Conservation (phyloP, 2,329 filamentous ascomycete genomes). For the Herpotrichia juniperi region DNA sequence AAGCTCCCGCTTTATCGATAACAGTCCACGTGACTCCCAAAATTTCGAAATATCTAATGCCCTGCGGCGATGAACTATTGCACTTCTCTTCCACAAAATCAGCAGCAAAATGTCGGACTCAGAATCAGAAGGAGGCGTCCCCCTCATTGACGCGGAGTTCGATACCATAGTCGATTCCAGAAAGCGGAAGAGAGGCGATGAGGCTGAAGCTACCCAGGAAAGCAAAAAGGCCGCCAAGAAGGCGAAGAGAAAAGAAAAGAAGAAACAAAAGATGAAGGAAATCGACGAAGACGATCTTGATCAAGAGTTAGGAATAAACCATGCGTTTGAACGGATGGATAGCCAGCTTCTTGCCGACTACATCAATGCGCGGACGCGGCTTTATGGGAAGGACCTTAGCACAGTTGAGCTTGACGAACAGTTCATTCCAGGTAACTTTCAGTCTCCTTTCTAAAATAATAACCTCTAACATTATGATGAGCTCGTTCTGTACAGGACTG, state of each 20-base stretch:
- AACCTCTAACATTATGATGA: constrained; percentile 43
- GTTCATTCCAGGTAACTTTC: constrained; percentile 72
- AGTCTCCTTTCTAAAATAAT: background rate
- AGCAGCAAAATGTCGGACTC: constrained; percentile 52
- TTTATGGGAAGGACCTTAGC: constrained; percentile 82
- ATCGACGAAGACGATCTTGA: constrained; percentile 65
- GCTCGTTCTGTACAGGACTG: constrained; percentile 80
- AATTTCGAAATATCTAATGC: background rate
- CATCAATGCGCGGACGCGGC: constrained; percentile 76
- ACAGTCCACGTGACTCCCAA: background rate
- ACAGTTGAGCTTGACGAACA: constrained; percentile 83
- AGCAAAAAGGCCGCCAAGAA: constrained; percentile 44
- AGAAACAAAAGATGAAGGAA: constrained; percentile 64
- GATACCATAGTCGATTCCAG: constrained; percentile 38
- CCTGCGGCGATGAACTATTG: constrained; percentile 9
- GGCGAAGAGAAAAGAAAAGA: constrained; percentile 59
- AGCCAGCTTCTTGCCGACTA: constrained; percentile 83
- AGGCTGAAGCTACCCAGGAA: constrained; percentile 36
- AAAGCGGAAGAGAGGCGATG: constrained; percentile 51
- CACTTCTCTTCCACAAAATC: constrained; percentile 24
- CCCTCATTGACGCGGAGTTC: constrained; percentile 51
- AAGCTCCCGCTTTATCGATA: constrained; percentile 1
- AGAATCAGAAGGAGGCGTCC: constrained; percentile 50
- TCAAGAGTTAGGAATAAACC: constrained; percentile 68
- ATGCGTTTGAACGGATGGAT: constrained; percentile 82